phyloP scores from a whole-genome alignment of 495 filamentous ascomycete species.

The Penicillium lividum region DNA sequence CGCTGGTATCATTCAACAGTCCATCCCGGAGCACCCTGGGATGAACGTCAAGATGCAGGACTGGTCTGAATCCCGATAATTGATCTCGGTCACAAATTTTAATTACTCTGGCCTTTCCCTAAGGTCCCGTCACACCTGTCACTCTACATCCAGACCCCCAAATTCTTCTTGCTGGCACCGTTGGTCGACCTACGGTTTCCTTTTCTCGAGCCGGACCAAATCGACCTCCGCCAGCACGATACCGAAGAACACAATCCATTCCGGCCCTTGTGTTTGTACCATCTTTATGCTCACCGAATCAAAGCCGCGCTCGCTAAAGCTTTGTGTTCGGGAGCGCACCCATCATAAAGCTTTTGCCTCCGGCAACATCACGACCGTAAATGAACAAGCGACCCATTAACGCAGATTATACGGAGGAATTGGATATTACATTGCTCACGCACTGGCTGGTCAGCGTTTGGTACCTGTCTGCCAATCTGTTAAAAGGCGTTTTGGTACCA shows the following conservation, averaged over 20 bases:
- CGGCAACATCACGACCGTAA: conserved; percentile 4
- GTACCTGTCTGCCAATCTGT: background rate
- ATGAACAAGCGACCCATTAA: conserved; percentile 3
- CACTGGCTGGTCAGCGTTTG: background rate
- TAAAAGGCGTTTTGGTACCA: conserved; percentile 5
- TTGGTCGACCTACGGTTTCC: conserved; percentile 4
- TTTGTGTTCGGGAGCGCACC: background rate
- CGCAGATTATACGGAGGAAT: background rate
- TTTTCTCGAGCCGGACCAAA: background rate
- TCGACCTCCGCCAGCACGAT: background rate
- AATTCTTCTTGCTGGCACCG: background rate
- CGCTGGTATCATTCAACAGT: conserved; percentile 37
- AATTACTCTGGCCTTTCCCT: background rate
- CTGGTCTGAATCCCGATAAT: conserved; percentile 40
- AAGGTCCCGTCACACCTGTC: background rate
- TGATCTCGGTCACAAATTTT: background rate
- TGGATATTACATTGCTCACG: background rate
- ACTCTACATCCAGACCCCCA: background rate
- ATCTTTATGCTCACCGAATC: conserved; percentile 12
- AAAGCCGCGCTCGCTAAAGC: conserved; percentile 8
- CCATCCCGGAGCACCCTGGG: conserved; percentile 35
- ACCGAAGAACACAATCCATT: conserved; percentile 12
- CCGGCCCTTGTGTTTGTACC: conserved; percentile 19
- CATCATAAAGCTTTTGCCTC: background rate
- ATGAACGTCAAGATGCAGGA: conserved; percentile 46